Evolutionary conservation across 1,284 basidiomycete species (phyloP).

Genomic region (Cryptococcus sp.): DNA sequence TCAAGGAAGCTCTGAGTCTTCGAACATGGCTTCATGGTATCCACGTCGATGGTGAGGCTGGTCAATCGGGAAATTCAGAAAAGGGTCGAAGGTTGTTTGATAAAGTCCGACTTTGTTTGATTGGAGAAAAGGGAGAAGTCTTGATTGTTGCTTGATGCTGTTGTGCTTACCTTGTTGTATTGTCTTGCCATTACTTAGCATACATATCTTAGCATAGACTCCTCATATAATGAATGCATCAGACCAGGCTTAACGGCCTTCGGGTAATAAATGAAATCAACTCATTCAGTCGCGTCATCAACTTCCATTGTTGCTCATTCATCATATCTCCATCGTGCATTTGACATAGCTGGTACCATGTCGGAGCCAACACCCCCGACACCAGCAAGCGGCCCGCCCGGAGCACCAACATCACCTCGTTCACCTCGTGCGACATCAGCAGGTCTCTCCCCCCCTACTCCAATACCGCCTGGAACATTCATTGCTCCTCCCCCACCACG

Average conservation of each 20-base stretch:
- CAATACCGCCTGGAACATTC: conserved; percentile 4
- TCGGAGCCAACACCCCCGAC: neutral
- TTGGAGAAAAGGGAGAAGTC: conserved; percentile 33
- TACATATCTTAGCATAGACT: no score
- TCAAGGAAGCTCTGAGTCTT: conserved; percentile 23
- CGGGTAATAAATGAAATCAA: no score
- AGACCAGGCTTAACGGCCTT: no score
- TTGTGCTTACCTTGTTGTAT: neutral
- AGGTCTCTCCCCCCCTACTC: conserved; percentile 5
- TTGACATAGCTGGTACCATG: neutral
- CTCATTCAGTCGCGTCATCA: no score
- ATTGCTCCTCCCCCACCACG: conserved; percentile 16
- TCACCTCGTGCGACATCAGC: conserved; percentile 11
- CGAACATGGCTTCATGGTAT: conserved; percentile 33
- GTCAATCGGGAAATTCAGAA: neutral
- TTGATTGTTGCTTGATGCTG: conserved; percentile 27
- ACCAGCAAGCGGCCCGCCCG: neutral
- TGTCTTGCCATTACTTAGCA: no score
- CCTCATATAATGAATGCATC: no score
- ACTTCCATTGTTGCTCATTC: no score
- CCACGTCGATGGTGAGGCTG: conserved; percentile 6
- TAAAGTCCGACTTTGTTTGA: conserved; percentile 24
- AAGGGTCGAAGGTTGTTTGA: conserved; percentile 16
- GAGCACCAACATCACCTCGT: conserved; percentile 13
- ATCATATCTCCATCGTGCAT: no score